Conservation (phyloP, 2,329 filamentous ascomycete genomes). For the Ophiocordyceps polyrhachis-furcata region DNA sequence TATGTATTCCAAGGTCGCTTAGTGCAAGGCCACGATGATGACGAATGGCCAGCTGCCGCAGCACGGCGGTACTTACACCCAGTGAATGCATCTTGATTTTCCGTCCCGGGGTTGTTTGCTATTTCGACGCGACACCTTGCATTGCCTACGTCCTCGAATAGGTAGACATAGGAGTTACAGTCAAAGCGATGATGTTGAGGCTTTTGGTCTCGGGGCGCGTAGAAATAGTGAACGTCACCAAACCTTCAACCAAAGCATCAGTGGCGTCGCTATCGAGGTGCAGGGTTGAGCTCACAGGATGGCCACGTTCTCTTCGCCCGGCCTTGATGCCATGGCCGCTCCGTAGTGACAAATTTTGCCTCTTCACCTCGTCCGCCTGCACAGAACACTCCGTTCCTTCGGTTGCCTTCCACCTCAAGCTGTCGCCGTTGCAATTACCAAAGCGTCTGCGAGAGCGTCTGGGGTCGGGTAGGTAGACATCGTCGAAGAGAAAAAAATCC, state of each 20-base stretch:
- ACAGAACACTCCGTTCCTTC: not conserved
- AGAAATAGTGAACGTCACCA: slow-evolving; percentile 64
- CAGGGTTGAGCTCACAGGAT: slow-evolving; percentile 23
- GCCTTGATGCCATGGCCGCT: slow-evolving; percentile 22
- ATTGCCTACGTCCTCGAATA: slow-evolving; percentile 55
- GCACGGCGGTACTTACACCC: slow-evolving; percentile 38
- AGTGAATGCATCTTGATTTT: slow-evolving; percentile 63
- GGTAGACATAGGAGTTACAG: slow-evolving; percentile 61
- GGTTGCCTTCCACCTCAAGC: too few relatives aligned
- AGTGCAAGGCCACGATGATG: not conserved
- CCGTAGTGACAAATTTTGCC: too few relatives aligned
- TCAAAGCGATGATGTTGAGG: slow-evolving; percentile 69
- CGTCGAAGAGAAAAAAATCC: not conserved
- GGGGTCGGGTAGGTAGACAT: too few relatives aligned
- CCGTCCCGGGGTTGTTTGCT: slow-evolving; percentile 54
- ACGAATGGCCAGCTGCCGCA: too few relatives aligned
- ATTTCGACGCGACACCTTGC: slow-evolving; percentile 54
- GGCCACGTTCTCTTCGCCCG: slow-evolving; percentile 31
- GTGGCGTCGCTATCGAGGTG: not conserved
- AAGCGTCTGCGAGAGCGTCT: too few relatives aligned
- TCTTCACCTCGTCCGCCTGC: not conserved
- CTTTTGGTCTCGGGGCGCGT: slow-evolving; percentile 43
- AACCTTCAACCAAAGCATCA: slow-evolving; percentile 30
- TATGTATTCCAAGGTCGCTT: slow-evolving; percentile 12
- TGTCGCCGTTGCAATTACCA: too few relatives aligned